These are phyloP conservation scores for Chlorella sp. DNA, from an alignment of 139 green algal species.

Conservation along the genomic window DNA sequence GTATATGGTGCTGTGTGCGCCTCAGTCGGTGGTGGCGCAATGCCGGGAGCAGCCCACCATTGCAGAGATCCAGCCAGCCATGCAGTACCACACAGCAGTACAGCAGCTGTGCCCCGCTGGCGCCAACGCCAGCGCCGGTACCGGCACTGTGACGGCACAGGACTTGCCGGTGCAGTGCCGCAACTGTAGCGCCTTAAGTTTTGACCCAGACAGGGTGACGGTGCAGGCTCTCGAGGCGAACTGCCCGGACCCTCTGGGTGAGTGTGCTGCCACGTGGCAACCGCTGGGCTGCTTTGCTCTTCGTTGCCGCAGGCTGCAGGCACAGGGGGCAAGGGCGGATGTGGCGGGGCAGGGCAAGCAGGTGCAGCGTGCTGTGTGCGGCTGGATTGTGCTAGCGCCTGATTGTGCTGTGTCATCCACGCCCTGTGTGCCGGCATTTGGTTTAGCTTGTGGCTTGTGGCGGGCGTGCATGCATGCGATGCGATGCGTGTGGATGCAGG, in stretches of 20 bases:
- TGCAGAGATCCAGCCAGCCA: neutral
- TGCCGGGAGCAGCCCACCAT: neutral
- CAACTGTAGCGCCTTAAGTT: neutral
- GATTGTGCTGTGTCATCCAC: neutral
- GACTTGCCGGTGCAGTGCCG: neutral
- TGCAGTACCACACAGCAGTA: neutral
- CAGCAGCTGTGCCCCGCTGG: neutral
- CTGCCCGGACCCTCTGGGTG: constrained; percentile 29
- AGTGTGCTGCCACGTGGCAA: neutral
- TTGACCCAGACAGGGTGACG: neutral
- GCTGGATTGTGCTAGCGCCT: neutral
- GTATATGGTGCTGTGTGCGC: constrained; percentile 27
- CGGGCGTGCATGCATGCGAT: no score
- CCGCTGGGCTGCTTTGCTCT: neutral
- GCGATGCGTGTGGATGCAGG: no score
- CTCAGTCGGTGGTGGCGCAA: neutral
- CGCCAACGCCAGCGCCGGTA: neutral
- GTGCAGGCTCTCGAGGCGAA: constrained; percentile 24
- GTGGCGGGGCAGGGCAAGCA: no score
- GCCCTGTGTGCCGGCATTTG: no score
- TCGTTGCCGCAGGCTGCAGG: neutral
- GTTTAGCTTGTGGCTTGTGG: no score
- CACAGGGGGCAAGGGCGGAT: no score
- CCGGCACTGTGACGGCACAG: neutral
- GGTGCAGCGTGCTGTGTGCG: neutral